Evolutionary conservation across 1,139 yeast genomes (phyloP).

Genomic region (Candida glucosophila): DNA sequence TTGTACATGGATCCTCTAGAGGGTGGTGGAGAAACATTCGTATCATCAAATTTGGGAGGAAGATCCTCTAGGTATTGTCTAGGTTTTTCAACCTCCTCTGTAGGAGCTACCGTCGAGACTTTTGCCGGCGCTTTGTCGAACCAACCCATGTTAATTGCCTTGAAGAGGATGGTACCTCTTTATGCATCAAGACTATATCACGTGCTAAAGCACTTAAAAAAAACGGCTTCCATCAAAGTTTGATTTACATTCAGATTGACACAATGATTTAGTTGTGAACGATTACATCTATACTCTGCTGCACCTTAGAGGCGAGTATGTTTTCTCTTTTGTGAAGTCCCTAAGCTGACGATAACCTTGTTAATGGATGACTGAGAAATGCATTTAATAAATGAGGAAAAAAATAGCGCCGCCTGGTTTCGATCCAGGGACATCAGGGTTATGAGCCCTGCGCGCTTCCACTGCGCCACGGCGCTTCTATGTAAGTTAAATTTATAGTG

Average conservation of each 20-base stretch:
- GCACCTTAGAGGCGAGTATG: slow-evolving; percentile 1
- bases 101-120: slow-evolving; percentile 18
- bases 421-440: slow-evolving; percentile 99
- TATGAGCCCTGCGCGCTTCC: slow-evolving; percentile 99
- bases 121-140: slow-evolving; percentile 20
- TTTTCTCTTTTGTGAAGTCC: too few species aligned
- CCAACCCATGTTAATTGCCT: slow-evolving; percentile 26
- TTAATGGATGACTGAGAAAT: too few species aligned
- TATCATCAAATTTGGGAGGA: slow-evolving; percentile 41
- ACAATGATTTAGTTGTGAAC: too few species aligned
- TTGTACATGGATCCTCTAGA: slow-evolving; percentile 14
- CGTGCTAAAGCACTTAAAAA: too few species aligned
- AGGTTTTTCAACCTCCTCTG: slow-evolving; percentile 8
- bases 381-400: too few species aligned
- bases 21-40: slow-evolving; percentile 10
- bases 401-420: slow-evolving; percentile 86
- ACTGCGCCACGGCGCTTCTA: slow-evolving; percentile 80
- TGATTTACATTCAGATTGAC: too few species aligned
- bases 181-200: too few species aligned
- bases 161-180: too few species aligned
- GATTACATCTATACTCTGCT: not conserved
- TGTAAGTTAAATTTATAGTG: too few species aligned
- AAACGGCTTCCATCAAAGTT: too few species aligned
- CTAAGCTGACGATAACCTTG: too few species aligned
- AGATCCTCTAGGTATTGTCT: slow-evolving; percentile 24